Evolutionary conservation across 805 yeast genomes (phyloP), one percentile per base, ranked within the genome.

Genomic region (Candida alai): DNA sequence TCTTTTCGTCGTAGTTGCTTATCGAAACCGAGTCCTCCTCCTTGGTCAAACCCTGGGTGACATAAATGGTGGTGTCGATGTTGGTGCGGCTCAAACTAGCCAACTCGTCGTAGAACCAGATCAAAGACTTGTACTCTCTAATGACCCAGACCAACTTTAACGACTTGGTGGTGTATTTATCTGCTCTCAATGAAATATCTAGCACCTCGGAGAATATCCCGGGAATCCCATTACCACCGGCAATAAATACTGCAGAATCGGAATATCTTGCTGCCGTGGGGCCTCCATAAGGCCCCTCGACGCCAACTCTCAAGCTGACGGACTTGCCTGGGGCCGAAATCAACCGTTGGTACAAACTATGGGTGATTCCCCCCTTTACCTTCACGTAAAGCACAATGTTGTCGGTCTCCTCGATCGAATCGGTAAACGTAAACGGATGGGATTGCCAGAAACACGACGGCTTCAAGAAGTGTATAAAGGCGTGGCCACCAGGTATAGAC

Each of bases 171-270:
- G 24, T 41, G 30, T 56, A 48, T 18, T 41, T 26, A 7, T 32
- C 36, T 2, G 56, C 44, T 17, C 47, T 51, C 11, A 24, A 28
- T 12, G 56, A 55, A 34, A 59, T 39, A 37, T 58, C 53, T 24
- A 46, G 35, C 28, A 65, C 68, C 43, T 68, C 70, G 13, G 67
- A 62, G 30, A 59, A 55, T 16, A 69, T 57, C 15, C 78, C 84
- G 1, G 90, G 79, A 33, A 84, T 64, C 35, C 93, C 93, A 35
- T 77, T 77, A 19, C 93, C 90, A 30, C 87, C 89, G 6, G 89
- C 82, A 16, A 83, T 41, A 28, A 80, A 67, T 5, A 80, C 65
- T 5, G 79, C 71, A 37, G 73, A 69, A 31, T 76, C 72, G 45
- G 70, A 80, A 28, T 62, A 58, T 17, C 62, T 57, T 11, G 76